A percentile compares a stretch with the other conserved stretches of the same genome.
These are phyloP conservation scores for Yamadazyma jaroonii DNA, from an alignment of 1,139 yeast genomes.

Conservation along the genomic window DNA sequence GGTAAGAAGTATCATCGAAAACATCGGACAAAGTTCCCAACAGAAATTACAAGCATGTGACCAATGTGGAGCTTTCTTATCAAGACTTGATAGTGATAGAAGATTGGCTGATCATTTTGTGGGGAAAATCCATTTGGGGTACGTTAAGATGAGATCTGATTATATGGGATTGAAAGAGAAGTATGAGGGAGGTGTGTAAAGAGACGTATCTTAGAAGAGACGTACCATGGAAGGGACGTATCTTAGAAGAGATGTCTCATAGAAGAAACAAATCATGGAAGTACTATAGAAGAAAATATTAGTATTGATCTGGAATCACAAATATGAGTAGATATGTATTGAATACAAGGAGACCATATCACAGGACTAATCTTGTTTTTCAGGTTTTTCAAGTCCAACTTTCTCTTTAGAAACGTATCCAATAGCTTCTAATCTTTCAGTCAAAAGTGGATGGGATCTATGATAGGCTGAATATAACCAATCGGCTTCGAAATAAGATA, in stretches of 20 bases:
- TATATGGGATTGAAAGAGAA: constrained; percentile 44
- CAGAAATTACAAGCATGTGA: constrained; percentile 91
- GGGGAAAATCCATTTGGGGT: constrained; percentile 85
- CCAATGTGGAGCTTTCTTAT: constrained; percentile 87
- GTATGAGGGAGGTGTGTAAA: constrained; percentile 4
- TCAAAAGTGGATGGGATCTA: constrained; percentile 85
- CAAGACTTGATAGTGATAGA: constrained; percentile 83
- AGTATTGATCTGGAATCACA: too few species aligned
- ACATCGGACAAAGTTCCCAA: constrained; percentile 81
- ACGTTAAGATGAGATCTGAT: constrained; percentile 70
- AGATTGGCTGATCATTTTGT: constrained; percentile 88
- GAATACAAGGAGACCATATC: too few species aligned
- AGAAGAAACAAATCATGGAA: too few species aligned
- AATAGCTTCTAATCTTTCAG: constrained; percentile 81
- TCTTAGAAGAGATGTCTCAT: too few species aligned
- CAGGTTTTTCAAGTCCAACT: constrained; percentile 20
- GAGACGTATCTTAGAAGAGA: too few species aligned
- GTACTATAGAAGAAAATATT: too few species aligned
- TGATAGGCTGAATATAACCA: constrained; percentile 86
- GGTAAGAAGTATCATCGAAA: constrained; percentile 64
- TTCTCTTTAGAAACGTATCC: constrained; percentile 48
- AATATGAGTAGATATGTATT: too few species aligned
- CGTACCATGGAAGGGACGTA: too few species aligned
- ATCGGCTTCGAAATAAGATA: constrained; percentile 83
- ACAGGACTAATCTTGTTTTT: constrained; percentile 23